phyloP scores from a whole-genome alignment of 1,284 basidiomycete genomes.

The Rugosomyces carneus region DNA sequence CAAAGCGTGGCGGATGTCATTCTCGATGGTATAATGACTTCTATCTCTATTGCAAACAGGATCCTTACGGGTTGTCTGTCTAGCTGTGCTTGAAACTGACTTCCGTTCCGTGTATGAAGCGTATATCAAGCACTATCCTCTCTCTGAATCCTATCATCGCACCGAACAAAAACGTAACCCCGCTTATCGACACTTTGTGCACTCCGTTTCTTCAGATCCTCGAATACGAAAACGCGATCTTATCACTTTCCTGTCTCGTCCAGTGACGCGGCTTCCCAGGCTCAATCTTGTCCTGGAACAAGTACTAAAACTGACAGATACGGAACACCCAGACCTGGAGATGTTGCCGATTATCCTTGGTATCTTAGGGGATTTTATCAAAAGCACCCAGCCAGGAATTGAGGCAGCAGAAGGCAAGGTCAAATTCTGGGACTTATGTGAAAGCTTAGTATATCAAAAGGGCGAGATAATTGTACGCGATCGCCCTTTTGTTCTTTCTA shows the following conservation, averaged over 20 bases:
- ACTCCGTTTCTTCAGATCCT: conserved; percentile 55
- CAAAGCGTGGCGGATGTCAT: conserved; percentile 74
- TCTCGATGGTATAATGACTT: conserved; percentile 50
- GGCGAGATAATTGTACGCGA: conserved; percentile 71
- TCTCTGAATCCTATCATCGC: conserved; percentile 73
- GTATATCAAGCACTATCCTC: conserved; percentile 81
- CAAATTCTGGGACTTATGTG: conserved; percentile 73
- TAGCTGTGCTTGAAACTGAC: conserved; percentile 35
- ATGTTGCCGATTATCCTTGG: conserved; percentile 58
- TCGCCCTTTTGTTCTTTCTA: neutral
- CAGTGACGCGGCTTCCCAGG: conserved; percentile 76
- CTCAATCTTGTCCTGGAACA: conserved; percentile 69
- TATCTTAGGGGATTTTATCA: conserved; percentile 61
- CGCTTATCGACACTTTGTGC: conserved; percentile 60
- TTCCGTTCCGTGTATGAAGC: conserved; percentile 65
- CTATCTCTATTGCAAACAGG: neutral
- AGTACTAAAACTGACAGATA: conserved; percentile 61
- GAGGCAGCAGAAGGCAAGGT: conserved; percentile 79
- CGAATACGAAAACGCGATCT: conserved; percentile 73
- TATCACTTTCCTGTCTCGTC: conserved; percentile 74
- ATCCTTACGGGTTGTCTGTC: conserved; percentile 18
- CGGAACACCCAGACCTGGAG: conserved; percentile 65
- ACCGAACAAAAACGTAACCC: conserved; percentile 63
- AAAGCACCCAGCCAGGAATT: conserved; percentile 79
- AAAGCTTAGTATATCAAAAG: conserved; percentile 64